Evolutionary conservation across 345 rosid genomes (phyloP).

Genomic region (Pistacia integerrima): DNA sequence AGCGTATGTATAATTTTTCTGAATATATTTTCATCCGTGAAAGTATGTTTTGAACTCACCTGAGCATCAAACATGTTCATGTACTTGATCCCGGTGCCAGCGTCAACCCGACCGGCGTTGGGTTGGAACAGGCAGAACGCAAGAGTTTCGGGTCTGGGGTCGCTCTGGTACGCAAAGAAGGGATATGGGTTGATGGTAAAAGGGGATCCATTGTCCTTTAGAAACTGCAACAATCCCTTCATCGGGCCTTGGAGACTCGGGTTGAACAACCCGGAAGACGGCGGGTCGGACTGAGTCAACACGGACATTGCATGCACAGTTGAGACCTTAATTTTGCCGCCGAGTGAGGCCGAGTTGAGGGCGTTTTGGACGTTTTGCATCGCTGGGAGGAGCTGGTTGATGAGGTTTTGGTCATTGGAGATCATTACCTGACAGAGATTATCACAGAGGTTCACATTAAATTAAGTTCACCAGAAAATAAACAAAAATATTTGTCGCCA

Average conservation of each 20-base stretch:
- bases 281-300: slow-evolving; percentile 75
- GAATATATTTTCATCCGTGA: too few relatives aligned
- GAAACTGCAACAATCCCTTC: slow-evolving; percentile 68
- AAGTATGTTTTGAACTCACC: slow-evolving; percentile 36
- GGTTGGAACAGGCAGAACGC: slow-evolving; percentile 88
- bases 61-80: slow-evolving; percentile 99
- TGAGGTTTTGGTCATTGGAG: slow-evolving; percentile 66
- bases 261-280: slow-evolving; percentile 71
- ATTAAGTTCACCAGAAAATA: neutral
- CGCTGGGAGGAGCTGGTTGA: slow-evolving; percentile 82
- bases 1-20: too few relatives aligned
- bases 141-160: slow-evolving; percentile 82
- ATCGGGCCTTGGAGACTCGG: slow-evolving; percentile 54
- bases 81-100: slow-evolving; percentile 73
- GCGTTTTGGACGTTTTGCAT: slow-evolving; percentile 80
- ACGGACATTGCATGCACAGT: slow-evolving; percentile 91
- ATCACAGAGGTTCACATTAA: neutral
- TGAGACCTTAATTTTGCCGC: slow-evolving; percentile 82
- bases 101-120: slow-evolving; percentile 84
- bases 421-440: slow-evolving; percentile 52
- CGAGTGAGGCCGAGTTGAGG: slow-evolving; percentile 63
- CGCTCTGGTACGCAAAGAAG: slow-evolving; percentile 87
- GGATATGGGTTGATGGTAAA: slow-evolving; percentile 89
- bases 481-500: neutral
- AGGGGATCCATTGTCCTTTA: slow-evolving; percentile 72